Evolutionary conservation across 1,284 basidiomycete genomes (phyloP), one percentile per base, ranked within the genome.

Genomic region (Omphalotus olearius): DNA sequence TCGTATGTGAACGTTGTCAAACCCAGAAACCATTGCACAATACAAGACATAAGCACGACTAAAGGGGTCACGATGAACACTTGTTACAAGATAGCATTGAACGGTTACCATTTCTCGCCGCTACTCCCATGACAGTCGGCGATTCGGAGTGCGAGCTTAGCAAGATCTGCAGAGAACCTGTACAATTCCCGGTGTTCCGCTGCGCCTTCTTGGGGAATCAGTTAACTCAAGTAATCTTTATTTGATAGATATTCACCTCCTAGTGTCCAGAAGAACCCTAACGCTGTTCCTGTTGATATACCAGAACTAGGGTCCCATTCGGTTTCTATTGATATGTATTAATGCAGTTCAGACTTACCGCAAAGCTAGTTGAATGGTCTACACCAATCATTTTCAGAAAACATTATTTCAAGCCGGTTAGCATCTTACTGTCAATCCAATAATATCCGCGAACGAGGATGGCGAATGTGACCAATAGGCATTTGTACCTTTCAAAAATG

Each of bases 221-320:
- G 59, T 51, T 45, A 42, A 33, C 6, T 18, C 3, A 47, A 36
- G 3, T 36, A 28, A 18, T 11, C n/a, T 47, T 45, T 18, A 42
- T 30, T 18, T 13, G 23, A 42, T 25, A 13, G 17, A 51, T 37
- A 41, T 40, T 18, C 57, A 82, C 82, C 80, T 64, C 76, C 79
- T 5, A 85, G 63, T n/a, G 78, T 77, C 82, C 82, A 87, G 60
- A 86, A 83, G 62, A 88, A 83, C 4, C 84, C 84, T 10, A 83
- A 64, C 0, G 82, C 78, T 10, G 82, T 81, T 9, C 83, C 83
- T 17, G 83, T 75, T 35, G 80, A 75, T 70, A 88, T 82, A 1
- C 84, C 85, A 52, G 73, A 78, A 26, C 82, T 85, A 36, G 53
- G 52, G 47, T 10, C 3, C 10, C 52, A 10, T 56, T 39, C 11